These are phyloP conservation scores for Candida sp. DNA, from an alignment of 1,139 yeast genomes.

Conservation along the genomic window DNA sequence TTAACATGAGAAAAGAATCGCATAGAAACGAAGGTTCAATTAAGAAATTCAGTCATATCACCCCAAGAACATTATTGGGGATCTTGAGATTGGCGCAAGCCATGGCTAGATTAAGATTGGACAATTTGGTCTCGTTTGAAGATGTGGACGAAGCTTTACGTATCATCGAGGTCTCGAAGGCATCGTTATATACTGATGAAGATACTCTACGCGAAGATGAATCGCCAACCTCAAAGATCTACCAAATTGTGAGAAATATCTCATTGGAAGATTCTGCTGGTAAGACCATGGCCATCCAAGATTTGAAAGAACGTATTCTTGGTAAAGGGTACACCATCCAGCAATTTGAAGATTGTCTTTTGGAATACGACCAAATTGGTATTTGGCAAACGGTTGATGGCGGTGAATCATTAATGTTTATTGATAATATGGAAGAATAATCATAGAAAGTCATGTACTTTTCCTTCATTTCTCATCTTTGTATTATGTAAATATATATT, in stretches of 20 bases:
- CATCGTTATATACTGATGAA: slow-evolving; percentile 63
- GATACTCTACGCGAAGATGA: slow-evolving; percentile 49
- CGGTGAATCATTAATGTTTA: slow-evolving; percentile 51
- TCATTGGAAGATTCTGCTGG: slow-evolving; percentile 47
- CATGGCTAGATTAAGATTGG: slow-evolving; percentile 83
- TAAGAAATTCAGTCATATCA: slow-evolving; percentile 80
- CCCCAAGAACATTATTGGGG: slow-evolving; percentile 93
- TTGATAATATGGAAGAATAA: slow-evolving; percentile 14
- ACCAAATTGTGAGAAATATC: slow-evolving; percentile 53
- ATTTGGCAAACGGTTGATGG: slow-evolving; percentile 78
- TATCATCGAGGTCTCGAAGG: slow-evolving; percentile 79
- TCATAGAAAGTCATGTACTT: too few relatives aligned
- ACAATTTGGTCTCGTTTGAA: slow-evolving; percentile 61
- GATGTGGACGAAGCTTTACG: slow-evolving; percentile 98
- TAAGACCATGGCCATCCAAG: slow-evolving; percentile 50
- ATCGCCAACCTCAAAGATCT: slow-evolving; percentile 55
- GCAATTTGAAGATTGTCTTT: slow-evolving; percentile 72
- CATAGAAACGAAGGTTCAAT: slow-evolving; percentile 75
- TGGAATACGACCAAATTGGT: slow-evolving; percentile 68
- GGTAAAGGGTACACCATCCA: slow-evolving; percentile 83
- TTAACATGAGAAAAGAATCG: slow-evolving; percentile 89
- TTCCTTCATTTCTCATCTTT: background rate
- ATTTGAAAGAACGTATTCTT: slow-evolving; percentile 64
- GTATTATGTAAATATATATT: background rate
- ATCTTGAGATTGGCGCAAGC: slow-evolving; percentile 94